Conservation (phyloP, 768 basidiomycete species). For the Amanita rubescens region DNA sequence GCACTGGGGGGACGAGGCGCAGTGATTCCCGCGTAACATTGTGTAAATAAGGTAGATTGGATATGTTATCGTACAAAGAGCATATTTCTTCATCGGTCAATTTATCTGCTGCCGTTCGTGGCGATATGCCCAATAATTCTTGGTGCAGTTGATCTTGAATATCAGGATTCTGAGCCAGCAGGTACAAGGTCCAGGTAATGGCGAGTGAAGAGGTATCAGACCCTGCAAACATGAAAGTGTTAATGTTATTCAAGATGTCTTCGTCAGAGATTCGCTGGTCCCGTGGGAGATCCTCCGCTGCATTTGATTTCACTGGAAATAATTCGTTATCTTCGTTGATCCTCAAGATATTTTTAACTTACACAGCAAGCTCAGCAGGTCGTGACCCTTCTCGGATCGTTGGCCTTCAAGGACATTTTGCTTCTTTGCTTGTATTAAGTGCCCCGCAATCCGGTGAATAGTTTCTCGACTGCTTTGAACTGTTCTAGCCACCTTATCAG, state of each 20-base stretch:
- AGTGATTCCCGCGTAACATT: slow-evolving; percentile 71
- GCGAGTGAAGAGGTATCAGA: slow-evolving; percentile 82
- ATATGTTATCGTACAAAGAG: slow-evolving; percentile 47
- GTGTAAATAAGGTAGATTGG: slow-evolving; percentile 63
- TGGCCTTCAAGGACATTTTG: slow-evolving; percentile 54
- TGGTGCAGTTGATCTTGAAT: slow-evolving; percentile 64
- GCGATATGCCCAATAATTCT: slow-evolving; percentile 48
- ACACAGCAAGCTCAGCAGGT: slow-evolving; percentile 75
- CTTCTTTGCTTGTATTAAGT: slow-evolving; percentile 76
- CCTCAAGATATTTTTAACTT: slow-evolving; percentile 21
- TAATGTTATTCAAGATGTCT: slow-evolving; percentile 80
- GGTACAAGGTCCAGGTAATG: slow-evolving; percentile 77
- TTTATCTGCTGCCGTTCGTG: slow-evolving; percentile 29
- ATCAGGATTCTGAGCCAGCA: slow-evolving; percentile 60
- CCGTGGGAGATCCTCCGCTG: slow-evolving; percentile 57
- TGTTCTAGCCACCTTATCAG: slow-evolving; percentile 41
- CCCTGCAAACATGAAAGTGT: slow-evolving; percentile 87
- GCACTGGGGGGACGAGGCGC: slow-evolving; percentile 74
- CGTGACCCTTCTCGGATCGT: slow-evolving; percentile 53
- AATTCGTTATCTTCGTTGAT: background rate
- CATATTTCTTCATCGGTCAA: slow-evolving; percentile 60
- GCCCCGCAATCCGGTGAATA: slow-evolving; percentile 65
- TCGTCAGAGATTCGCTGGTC: slow-evolving; percentile 79
- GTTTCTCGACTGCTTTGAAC: slow-evolving; percentile 50
- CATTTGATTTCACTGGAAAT: slow-evolving; percentile 71